Evolutionary conservation across 1,139 yeast species (phyloP).

Genomic region (Magnusiomyces magnusii): DNA sequence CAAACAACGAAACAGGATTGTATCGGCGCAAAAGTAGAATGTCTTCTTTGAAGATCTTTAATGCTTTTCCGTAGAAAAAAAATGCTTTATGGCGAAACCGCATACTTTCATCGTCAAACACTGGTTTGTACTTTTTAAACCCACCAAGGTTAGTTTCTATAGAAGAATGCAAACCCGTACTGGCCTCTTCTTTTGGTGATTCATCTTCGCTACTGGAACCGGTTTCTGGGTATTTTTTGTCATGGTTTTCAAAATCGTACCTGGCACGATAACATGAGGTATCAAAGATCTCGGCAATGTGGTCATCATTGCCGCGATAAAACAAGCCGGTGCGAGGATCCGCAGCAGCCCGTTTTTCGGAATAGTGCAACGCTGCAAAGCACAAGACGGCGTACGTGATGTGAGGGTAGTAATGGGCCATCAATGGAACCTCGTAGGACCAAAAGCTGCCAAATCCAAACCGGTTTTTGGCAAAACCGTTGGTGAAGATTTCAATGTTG

Average conservation of each 20-base stretch:
- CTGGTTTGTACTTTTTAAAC: not conserved
- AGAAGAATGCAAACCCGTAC: no score
- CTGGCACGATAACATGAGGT: not conserved
- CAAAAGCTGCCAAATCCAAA: slow-evolving; percentile 15
- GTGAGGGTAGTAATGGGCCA: slow-evolving; percentile 12
- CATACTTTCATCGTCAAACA: not conserved
- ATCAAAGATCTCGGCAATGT: not conserved
- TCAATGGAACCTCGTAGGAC: slow-evolving; percentile 14
- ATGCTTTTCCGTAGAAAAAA: not conserved
- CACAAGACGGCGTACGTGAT: slow-evolving; percentile 12
- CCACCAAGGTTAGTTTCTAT: not conserved
- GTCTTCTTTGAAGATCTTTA: slow-evolving; percentile 8
- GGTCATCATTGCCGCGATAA: not conserved
- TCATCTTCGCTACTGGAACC: no score
- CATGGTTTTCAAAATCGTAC: not conserved
- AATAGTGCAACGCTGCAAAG: slow-evolving; percentile 10
- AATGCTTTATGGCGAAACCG: not conserved
- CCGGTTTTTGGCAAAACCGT: not conserved
- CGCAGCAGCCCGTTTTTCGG: not conserved
- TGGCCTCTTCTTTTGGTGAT: no score
- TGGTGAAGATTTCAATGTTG: not conserved
- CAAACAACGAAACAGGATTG: slow-evolving; percentile 11
- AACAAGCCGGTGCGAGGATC: not conserved
- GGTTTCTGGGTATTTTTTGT: no score
- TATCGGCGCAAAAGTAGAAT: slow-evolving; percentile 1